Conservation (phyloP, 192 early-diverging fungal species). For the Coemansia sp. region DNA sequence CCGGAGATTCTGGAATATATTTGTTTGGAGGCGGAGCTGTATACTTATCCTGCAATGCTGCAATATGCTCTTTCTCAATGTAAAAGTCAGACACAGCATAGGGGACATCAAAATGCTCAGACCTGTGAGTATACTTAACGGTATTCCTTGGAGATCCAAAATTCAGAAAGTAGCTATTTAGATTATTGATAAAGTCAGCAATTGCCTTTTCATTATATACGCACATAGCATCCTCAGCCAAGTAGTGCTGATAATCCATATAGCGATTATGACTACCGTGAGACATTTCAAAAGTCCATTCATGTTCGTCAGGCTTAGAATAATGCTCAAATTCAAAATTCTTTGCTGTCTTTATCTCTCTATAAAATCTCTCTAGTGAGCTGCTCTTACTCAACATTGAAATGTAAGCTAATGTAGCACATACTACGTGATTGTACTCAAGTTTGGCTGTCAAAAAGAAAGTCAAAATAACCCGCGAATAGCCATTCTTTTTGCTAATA, state of each 20-base stretch:
- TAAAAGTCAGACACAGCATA: conserved; percentile 59
- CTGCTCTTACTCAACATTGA: conserved; percentile 19
- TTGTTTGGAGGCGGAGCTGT: conserved; percentile 31
- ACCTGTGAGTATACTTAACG: too few species aligned
- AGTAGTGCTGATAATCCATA: too few species aligned
- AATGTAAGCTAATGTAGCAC: conserved; percentile 30
- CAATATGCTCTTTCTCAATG: conserved; percentile 9
- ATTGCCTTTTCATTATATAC: too few species aligned
- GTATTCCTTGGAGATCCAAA: too few species aligned
- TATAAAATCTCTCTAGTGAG: conserved; percentile 29
- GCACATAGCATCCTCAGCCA: too few species aligned
- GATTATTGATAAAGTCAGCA: too few species aligned
- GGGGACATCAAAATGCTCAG: conserved; percentile 5
- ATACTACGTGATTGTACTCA: conserved; percentile 26
- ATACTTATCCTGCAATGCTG: conserved; percentile 15
- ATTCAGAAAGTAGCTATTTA: too few species aligned
- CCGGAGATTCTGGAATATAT: conserved; percentile 33
- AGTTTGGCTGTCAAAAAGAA: conserved; percentile 20
- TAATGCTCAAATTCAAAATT: too few species aligned
- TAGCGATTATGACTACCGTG: too few species aligned
- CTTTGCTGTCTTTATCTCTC: conserved; percentile 25
- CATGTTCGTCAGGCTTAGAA: too few species aligned
- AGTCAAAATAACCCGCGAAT: conserved; percentile 1
- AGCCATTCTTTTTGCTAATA: background rate
- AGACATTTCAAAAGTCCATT: too few species aligned